Evolutionary conservation across 83 land plant species (phyloP).

Genomic region (Diphasiastrum complanatum): DNA sequence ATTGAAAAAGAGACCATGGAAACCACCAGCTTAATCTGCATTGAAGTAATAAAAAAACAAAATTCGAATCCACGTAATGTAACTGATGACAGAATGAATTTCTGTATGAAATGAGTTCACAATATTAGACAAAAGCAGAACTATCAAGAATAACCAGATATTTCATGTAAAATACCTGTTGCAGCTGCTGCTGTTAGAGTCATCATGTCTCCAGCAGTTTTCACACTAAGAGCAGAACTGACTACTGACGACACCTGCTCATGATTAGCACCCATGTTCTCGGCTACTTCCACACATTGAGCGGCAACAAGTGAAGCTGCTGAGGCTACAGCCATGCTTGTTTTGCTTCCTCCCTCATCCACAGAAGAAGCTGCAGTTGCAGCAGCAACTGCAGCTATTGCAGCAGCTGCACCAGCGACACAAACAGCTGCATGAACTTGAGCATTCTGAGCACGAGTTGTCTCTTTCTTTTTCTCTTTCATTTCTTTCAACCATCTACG

Average conservation of each 20-base stretch:
- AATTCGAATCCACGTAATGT: too few species aligned
- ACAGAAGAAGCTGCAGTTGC: conserved; percentile 62
- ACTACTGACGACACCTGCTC: conserved; percentile 79
- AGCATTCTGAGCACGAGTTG: conserved; percentile 73
- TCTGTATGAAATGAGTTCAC: not conserved
- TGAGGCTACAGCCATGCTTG: conserved; percentile 89
- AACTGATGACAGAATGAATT: too few species aligned
- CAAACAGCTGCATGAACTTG: conserved; percentile 94
- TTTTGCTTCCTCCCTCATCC: conserved; percentile 28
- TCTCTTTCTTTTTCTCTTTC: conserved; percentile 84
- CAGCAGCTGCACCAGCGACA: conserved; percentile 93
- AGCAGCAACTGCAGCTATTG: conserved; percentile 90
- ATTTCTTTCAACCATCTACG: conserved; percentile 92
- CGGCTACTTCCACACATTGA: conserved; percentile 93
- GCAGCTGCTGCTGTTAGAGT: conserved; percentile 98
- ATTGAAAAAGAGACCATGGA: too few species aligned
- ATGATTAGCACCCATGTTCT: conserved; percentile 85
- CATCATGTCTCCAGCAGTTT: conserved; percentile 83
- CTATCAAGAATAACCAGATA: not conserved
- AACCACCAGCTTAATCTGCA: too few species aligned
- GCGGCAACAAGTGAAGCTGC: conserved; percentile 96
- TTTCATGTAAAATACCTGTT: conserved; percentile 48
- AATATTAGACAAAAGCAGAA: not conserved
- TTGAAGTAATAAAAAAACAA: too few species aligned
- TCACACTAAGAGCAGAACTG: conserved; percentile 85